Conservation (phyloP, 305 asterid species). For the Fraxinus xanthoxyloides region DNA sequence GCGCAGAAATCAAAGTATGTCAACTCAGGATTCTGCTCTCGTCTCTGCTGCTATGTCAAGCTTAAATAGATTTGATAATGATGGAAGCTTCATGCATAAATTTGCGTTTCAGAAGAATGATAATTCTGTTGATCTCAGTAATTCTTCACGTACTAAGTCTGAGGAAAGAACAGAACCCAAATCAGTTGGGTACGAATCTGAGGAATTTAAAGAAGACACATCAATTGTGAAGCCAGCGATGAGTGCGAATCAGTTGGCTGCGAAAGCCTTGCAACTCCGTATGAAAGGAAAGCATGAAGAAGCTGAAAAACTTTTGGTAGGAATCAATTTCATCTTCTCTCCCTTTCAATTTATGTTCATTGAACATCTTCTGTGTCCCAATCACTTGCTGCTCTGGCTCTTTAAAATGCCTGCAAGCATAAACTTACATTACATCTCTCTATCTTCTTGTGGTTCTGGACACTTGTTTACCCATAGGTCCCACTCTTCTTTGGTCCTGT, state of each 20-base stretch:
- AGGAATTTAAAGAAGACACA: constrained; percentile 36
- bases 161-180: constrained; percentile 33
- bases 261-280: constrained; percentile 86
- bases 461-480: background rate
- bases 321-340: constrained; percentile 4
- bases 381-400: background rate
- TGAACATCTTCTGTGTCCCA: constrained; percentile 4
- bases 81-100: constrained; percentile 65
- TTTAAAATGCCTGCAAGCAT: background rate
- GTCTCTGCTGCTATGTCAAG: constrained; percentile 69
- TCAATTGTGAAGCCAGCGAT: constrained; percentile 39
- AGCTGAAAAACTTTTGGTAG: constrained; percentile 80
- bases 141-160: constrained; percentile 28
- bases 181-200: constrained; percentile 25
- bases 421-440: background rate
- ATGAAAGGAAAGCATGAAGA: constrained; percentile 92
- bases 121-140: constrained; percentile 28
- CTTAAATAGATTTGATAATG: constrained; percentile 60
- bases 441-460: background rate
- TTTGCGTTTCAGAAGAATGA: constrained; percentile 36
- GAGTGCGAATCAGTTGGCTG: constrained; percentile 90
- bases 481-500: background rate
- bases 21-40: constrained; percentile 57
- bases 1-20: constrained; percentile 41
- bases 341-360: background rate